Evolutionary conservation across 768 basidiomycete genomes (phyloP).

Genomic region (Tylopilus subfusipes): DNA sequence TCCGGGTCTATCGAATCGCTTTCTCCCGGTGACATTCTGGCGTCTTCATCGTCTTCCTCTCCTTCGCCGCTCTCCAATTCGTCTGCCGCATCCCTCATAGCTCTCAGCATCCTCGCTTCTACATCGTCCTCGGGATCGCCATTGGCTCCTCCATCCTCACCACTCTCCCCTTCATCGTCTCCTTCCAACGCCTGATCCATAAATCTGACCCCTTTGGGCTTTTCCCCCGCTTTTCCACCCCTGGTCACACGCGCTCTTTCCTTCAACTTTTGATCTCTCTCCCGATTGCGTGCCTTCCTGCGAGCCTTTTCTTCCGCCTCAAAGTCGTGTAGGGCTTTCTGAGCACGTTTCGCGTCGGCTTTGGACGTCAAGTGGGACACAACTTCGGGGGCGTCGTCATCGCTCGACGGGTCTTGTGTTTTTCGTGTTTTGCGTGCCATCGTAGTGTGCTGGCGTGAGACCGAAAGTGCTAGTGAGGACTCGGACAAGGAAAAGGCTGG

Average conservation of each 20-base stretch:
- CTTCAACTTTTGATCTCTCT: conserved; percentile 48
- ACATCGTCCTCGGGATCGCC: conserved; percentile 19
- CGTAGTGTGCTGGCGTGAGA: neutral
- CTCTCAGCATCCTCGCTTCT: conserved; percentile 27
- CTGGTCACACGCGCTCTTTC: conserved; percentile 37
- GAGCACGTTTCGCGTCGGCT: conserved; percentile 35
- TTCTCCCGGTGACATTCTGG: conserved; percentile 11
- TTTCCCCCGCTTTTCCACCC: conserved; percentile 5
- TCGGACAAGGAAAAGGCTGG: neutral
- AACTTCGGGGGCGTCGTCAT: conserved; percentile 49
- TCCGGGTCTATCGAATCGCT: conserved; percentile 9
- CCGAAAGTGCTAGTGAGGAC: no score
- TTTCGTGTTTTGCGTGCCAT: conserved; percentile 21
- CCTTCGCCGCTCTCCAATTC: conserved; percentile 19
- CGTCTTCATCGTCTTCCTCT: conserved; percentile 14
- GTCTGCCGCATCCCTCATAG: conserved; percentile 27
- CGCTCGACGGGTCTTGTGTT: conserved; percentile 23
- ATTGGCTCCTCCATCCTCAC: conserved; percentile 22
- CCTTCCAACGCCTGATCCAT: conserved; percentile 7
- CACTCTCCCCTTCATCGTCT: conserved; percentile 25
- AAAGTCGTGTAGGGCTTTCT: conserved; percentile 37
- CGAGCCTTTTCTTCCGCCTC: conserved; percentile 39
- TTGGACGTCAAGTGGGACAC: conserved; percentile 48
- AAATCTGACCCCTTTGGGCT: conserved; percentile 14
- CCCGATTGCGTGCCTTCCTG: conserved; percentile 44